Evolutionary conservation across 2,329 filamentous ascomycete species (phyloP).

Genomic region (Helotiales sp.): DNA sequence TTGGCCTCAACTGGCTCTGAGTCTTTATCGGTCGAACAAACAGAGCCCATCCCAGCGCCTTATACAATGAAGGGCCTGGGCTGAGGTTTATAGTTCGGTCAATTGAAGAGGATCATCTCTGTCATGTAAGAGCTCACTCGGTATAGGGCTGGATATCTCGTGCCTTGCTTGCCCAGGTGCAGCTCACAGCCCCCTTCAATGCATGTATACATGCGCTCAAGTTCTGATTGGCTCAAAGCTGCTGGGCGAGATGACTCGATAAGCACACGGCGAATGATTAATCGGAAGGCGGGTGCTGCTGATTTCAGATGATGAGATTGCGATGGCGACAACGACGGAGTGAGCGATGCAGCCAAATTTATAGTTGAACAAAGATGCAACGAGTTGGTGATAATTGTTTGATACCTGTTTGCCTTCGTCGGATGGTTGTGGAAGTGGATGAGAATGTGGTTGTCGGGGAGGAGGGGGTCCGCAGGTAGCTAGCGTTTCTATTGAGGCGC

Average conservation of each 20-base stretch:
- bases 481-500: too few relatives aligned
- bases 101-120: not conserved
- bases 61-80: slow-evolving; percentile 1
- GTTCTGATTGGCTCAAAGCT: not conserved
- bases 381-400: too few relatives aligned
- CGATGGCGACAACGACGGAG: not conserved
- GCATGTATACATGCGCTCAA: too few relatives aligned
- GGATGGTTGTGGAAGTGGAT: too few relatives aligned
- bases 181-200: too few relatives aligned
- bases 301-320: too few relatives aligned
- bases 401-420: too few relatives aligned
- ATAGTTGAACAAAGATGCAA: too few relatives aligned
- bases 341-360: too few relatives aligned
- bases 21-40: slow-evolving; percentile 33
- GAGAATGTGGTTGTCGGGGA: too few relatives aligned
- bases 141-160: not conserved
- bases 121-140: not conserved
- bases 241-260: not conserved
- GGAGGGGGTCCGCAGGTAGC: too few relatives aligned
- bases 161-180: too few relatives aligned
- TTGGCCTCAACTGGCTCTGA: slow-evolving; percentile 27
- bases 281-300: not conserved
- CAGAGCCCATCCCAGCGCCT: slow-evolving; percentile 30
- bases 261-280: not conserved
- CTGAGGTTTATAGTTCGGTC: not conserved